Percentiles rank a stretch among this genome's conserved stretches.
Conservation (phyloP, 768 basidiomycete genomes). For the Artomyces pyxidatus region DNA sequence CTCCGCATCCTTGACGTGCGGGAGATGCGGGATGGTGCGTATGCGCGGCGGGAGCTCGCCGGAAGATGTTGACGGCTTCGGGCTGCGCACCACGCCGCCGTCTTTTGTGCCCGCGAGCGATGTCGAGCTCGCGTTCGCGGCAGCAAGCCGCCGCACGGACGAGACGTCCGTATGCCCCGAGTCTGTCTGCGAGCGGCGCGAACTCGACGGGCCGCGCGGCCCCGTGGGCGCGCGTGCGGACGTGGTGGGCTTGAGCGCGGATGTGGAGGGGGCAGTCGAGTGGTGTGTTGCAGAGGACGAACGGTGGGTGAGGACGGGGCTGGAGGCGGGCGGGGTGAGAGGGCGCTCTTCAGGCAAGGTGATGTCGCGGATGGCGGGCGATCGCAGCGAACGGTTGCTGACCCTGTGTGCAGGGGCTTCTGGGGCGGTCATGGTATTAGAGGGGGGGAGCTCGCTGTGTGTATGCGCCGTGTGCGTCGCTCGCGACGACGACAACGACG, state of each 20-base stretch:
- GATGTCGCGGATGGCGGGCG: background rate
- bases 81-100: constrained; percentile 3
- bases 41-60: constrained; percentile 25
- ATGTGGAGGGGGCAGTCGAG: background rate
- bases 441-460: background rate
- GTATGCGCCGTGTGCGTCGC: background rate
- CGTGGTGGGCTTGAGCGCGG: background rate
- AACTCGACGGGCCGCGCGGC: background rate
- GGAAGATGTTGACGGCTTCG: background rate
- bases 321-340: constrained; percentile 9
- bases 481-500: background rate
- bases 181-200: constrained; percentile 5
- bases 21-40: constrained; percentile 49
- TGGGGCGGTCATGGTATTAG: background rate
- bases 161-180: constrained; percentile 3
- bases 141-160: constrained; percentile 7
- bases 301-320: background rate
- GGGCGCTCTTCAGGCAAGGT: constrained; percentile 7
- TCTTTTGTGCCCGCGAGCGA: constrained; percentile 21
- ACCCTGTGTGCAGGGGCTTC: background rate
- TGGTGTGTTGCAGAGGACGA: too few species aligned
- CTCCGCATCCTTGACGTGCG: constrained; percentile 51
- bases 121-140: constrained; percentile 10
- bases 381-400: background rate
- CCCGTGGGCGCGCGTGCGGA: background rate